Percentiles rank a stretch among this genome's conserved stretches.
These are phyloP conservation scores for Sugiyamaella novakii DNA, from an alignment of 1,139 yeast species.

Conservation along the genomic window DNA sequence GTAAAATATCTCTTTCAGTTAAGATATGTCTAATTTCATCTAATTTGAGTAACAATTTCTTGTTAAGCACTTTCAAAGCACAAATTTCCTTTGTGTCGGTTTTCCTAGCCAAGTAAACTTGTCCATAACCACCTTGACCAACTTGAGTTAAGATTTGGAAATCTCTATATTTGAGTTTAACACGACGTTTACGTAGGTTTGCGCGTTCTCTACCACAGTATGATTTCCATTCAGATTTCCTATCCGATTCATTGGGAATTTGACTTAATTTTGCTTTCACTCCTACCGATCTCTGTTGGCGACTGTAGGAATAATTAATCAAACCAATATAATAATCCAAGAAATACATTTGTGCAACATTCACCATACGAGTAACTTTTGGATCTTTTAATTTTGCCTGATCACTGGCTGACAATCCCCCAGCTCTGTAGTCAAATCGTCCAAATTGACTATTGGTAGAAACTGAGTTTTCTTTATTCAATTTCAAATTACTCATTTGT, in stretches of 20 bases:
- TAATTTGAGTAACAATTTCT: slow-evolving; percentile 78
- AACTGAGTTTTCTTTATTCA: slow-evolving; percentile 13
- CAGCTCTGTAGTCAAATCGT: slow-evolving; percentile 1
- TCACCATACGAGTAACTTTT: slow-evolving; percentile 82
- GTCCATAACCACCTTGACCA: slow-evolving; percentile 99
- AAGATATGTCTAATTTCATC: slow-evolving; percentile 96
- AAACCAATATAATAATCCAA: slow-evolving; percentile 94
- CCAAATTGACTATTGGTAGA: slow-evolving; percentile 5
- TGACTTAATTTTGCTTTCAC: slow-evolving; percentile 60
- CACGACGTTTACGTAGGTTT: slow-evolving; percentile 79
- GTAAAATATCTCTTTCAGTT: slow-evolving; percentile 93
- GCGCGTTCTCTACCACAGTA: slow-evolving; percentile 87
- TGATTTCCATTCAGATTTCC: slow-evolving; percentile 73
- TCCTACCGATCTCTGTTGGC: slow-evolving; percentile 75
- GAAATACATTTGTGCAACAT: slow-evolving; percentile 75
- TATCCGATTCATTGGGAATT: slow-evolving; percentile 52
- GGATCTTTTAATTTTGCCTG: slow-evolving; percentile 64
- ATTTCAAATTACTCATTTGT: slow-evolving; percentile 4
- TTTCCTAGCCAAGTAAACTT: slow-evolving; percentile 88
- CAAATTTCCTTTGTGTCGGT: slow-evolving; percentile 94
- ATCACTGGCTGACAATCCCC: slow-evolving; percentile 33
- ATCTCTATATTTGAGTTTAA: slow-evolving; percentile 91
- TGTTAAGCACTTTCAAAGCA: slow-evolving; percentile 90
- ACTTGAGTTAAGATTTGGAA: slow-evolving; percentile 97
- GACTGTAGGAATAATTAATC: slow-evolving; percentile 86